Evolutionary conservation across 2,329 filamentous ascomycete genomes (phyloP).

Genomic region (Fusarium sororula): DNA sequence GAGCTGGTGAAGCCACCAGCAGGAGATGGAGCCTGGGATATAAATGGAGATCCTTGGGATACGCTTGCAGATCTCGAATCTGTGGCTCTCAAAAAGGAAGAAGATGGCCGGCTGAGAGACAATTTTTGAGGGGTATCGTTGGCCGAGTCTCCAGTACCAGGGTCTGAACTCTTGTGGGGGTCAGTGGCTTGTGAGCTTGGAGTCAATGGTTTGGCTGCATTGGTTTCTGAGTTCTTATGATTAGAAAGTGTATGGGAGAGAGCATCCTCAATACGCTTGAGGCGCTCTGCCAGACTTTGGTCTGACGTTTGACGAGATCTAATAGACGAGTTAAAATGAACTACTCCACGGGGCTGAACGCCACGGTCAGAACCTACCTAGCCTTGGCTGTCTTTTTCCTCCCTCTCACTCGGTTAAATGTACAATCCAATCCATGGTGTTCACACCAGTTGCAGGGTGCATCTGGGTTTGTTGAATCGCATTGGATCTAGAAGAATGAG

Average conservation of each 20-base stretch:
- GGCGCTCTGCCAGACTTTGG: slow-evolving; percentile 30
- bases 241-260: slow-evolving; percentile 30
- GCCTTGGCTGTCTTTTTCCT: slow-evolving; percentile 28
- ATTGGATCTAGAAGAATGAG: slow-evolving; percentile 31
- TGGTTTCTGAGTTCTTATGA: neutral
- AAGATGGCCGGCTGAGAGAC: neutral
- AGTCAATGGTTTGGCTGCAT: neutral
- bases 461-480: slow-evolving; percentile 15
- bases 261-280: slow-evolving; percentile 35
- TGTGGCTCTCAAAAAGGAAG: slow-evolving; percentile 6
- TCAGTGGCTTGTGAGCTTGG: neutral
- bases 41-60: neutral
- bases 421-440: slow-evolving; percentile 36
- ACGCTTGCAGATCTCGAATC: slow-evolving; percentile 3
- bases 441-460: slow-evolving; percentile 38
- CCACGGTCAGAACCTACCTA: slow-evolving; percentile 14
- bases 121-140: neutral
- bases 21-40: neutral
- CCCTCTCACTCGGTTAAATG: slow-evolving; percentile 38
- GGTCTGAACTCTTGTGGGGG: neutral
- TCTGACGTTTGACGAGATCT: slow-evolving; percentile 28
- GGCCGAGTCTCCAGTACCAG: neutral
- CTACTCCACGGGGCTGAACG: too few species aligned
- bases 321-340: neutral
- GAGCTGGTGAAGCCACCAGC: neutral